Base-by-base conservation (phyloP, 2,329 filamentous ascomycete species). In the Aspergillus sp. region DNA sequence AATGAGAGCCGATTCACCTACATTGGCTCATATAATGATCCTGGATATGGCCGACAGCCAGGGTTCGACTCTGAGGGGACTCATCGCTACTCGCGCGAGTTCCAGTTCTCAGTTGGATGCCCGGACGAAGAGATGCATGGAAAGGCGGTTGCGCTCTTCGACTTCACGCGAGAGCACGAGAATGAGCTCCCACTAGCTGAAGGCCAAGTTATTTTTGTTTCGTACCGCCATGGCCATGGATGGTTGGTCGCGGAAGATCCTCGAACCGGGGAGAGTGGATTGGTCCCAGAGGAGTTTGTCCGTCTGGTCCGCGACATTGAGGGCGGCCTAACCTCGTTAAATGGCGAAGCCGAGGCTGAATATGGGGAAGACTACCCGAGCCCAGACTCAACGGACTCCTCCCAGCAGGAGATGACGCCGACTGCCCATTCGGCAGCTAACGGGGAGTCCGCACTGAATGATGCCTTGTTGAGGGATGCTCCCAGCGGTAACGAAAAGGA, bases 81-180 rank as follows among this genome's bases (percentile, higher is more conserved):
- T 14, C 85, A 84, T 60, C 86, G 92, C 67, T 96, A 93, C 75
- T 96, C 91, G 46, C 87, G 90, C 64, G 91, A 96, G 74, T 97
- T 96, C 73, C 90, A 96, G 67, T 96, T 97, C 73, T 96, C 91
- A 17, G 96, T 96, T 66, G 93, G 91, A 15, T 96, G 91, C 14
- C 92, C 93, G 5, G 95, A 98, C 73, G 93, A 98, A 76, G 92
- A 98, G 74, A 97, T 97, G 85, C 93, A 97, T 70, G 95, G 95
- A 49, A 96, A 96, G 72, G 93, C 92, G 11, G 91, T 99, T 27
- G 95, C 95, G 6, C 81, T 99, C 21, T 99, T 96, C 72, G 93
- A 97, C 72, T 99, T 99, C 76, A 88, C 88, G 66, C 86, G 93
- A 33, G 93, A 98, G 75, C 97, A 98, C 72, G 92, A 97, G 73